Conservation (phyloP, 768 basidiomycete genomes). For the Amanita pseudoporphyria region DNA sequence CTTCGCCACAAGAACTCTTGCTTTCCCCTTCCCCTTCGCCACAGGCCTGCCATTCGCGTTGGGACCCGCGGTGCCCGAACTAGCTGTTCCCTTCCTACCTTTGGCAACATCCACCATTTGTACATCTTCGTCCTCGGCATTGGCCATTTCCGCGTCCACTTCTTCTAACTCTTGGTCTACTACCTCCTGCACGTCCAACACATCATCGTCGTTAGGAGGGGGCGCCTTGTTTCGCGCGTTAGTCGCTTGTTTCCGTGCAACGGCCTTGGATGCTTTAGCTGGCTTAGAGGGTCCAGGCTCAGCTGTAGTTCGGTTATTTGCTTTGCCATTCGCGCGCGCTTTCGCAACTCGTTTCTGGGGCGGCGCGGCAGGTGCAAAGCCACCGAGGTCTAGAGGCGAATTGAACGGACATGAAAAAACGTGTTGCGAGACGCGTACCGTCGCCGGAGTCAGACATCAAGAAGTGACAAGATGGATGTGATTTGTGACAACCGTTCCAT, state of each 20-base stretch:
- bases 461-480: background rate
- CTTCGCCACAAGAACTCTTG: constrained; percentile 16
- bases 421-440: constrained; percentile 4
- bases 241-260: background rate
- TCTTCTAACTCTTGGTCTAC: constrained; percentile 9
- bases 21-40: constrained; percentile 25
- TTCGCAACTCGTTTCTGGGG: background rate
- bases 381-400: constrained; percentile 1
- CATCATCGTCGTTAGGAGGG: background rate
- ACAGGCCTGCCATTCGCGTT: constrained; percentile 18
- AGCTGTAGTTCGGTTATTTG: background rate
- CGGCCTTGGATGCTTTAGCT: background rate
- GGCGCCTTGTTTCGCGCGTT: background rate
- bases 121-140: constrained; percentile 10
- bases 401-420: background rate
- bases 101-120: constrained; percentile 5
- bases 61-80: background rate
- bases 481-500: background rate
- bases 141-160: constrained; percentile 9
- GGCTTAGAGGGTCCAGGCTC: constrained; percentile 6
- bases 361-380: background rate
- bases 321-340: background rate
- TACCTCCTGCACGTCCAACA: constrained; percentile 9
- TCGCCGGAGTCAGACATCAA: constrained; percentile 7
- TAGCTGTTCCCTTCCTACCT: constrained; percentile 5